These are phyloP conservation scores for Metarhizium brunneum DNA, from an alignment of 2,329 filamentous ascomycete species.

Conservation along the genomic window DNA sequence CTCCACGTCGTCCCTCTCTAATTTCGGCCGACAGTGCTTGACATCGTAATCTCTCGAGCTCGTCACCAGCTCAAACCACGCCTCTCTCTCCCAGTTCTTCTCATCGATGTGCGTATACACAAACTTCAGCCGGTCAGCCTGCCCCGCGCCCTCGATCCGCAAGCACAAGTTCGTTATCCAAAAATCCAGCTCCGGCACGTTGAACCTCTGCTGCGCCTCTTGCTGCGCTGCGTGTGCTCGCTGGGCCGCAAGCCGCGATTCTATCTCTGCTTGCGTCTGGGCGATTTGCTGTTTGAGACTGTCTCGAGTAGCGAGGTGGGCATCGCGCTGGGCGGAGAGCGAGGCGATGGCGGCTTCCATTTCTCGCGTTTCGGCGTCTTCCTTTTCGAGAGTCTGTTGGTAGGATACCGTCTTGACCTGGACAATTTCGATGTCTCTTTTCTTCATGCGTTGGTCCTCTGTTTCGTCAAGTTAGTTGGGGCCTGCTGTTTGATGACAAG, in stretches of 20 bases:
- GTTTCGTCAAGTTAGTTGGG: constrained; percentile 7
- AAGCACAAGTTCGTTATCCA: constrained; percentile 90
- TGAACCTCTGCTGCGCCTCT: constrained; percentile 77
- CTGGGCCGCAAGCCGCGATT: constrained; percentile 61
- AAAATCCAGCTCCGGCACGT: constrained; percentile 88
- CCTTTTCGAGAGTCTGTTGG: constrained; percentile 66
- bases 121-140: constrained; percentile 80
- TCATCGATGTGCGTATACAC: constrained; percentile 82
- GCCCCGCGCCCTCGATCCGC: constrained; percentile 79
- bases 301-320: constrained; percentile 48
- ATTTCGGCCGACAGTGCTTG: constrained; percentile 68
- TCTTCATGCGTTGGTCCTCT: constrained; percentile 91
- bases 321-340: constrained; percentile 51
- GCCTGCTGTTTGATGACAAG: background rate
- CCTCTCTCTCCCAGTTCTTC: constrained; percentile 78
- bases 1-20: constrained; percentile 71
- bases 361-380: constrained; percentile 67
- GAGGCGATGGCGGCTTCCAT: constrained; percentile 56
- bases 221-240: constrained; percentile 63
- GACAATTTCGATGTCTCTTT: constrained; percentile 77
- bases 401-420: constrained; percentile 61
- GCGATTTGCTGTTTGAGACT: constrained; percentile 51
- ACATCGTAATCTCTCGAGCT: constrained; percentile 78
- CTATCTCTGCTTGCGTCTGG: constrained; percentile 61
- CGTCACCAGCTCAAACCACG: constrained; percentile 87